Evolutionary conservation across 1,284 basidiomycete species (phyloP).

Genomic region (Sporisorium iseilematis-ciliati): DNA sequence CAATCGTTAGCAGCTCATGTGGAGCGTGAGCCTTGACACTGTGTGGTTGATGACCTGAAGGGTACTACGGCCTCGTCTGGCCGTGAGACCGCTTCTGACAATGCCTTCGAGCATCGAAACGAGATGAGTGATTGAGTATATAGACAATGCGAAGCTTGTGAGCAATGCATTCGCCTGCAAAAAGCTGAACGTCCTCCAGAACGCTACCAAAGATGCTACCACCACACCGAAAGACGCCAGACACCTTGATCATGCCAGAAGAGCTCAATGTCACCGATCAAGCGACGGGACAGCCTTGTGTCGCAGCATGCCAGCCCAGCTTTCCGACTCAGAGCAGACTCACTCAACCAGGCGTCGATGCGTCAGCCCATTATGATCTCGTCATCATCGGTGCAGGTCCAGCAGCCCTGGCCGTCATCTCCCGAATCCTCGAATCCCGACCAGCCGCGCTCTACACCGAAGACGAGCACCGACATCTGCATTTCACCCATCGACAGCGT

Average conservation of each 20-base stretch:
- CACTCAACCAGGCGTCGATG: constrained; percentile 10
- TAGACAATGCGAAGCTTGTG: not conserved
- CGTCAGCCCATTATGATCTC: constrained; percentile 52
- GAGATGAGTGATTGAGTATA: not conserved
- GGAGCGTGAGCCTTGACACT: not conserved
- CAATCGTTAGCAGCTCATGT: not conserved
- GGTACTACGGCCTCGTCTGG: constrained; percentile 7
- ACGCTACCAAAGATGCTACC: constrained; percentile 24
- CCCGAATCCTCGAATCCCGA: constrained; percentile 58
- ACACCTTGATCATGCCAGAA: constrained; percentile 30
- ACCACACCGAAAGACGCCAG: constrained; percentile 35
- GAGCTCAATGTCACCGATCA: constrained; percentile 1
- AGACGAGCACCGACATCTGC: constrained; percentile 63
- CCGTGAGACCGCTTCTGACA: not conserved
- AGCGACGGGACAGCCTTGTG: not conserved
- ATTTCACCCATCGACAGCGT: constrained; percentile 54
- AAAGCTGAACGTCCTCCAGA: not conserved
- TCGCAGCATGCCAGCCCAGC: not conserved
- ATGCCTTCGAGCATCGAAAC: not conserved
- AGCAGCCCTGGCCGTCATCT: constrained; percentile 55
- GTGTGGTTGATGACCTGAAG: constrained; percentile 14
- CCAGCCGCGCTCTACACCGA: constrained; percentile 66
- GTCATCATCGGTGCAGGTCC: constrained; percentile 65
- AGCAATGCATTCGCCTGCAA: not conserved
- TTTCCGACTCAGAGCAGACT: not conserved